Evolutionary conservation across 148 eudicot species (phyloP), one percentile per base, ranked within the genome.

Genomic region (Spergularia bocconei): DNA sequence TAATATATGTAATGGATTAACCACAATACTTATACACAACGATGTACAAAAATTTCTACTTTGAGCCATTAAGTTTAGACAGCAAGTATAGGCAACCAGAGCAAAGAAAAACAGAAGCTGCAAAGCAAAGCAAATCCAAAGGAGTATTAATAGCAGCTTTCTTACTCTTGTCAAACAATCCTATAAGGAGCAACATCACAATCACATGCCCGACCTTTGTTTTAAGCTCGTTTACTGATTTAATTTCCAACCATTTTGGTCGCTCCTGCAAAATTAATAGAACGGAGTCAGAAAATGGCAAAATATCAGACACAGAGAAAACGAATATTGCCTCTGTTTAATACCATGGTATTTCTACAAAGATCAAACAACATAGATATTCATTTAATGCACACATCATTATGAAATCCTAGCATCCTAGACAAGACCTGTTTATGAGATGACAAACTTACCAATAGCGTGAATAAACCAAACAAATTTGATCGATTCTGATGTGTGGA

Each of bases 181-280:
- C 98, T 33, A 95, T 95, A 7, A 95, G 84, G 9, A 95, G 90
- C 72, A 95, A 83, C 97, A 95, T 88, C 82, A 95, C 98, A 44
- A 95, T 95, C 15, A 92, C 98, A 79, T 92, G 98, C 13, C 98
- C 98, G 4, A 95, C 87, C 79, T 95, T 95, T 7, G 98, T 92
- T 77, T 95, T 95, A 81, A 95, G 89, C 88, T 87, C 93, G 53
- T 89, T 89, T 3, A 95, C 85, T 3, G 96, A 82, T 77, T 92
- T 89, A 13, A 95, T 88, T 71, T 90, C 96, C 76, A 95, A 67
- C 98, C 98, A 95, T 77, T 78, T 82, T 5, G 98, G 98, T 41
- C 98, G 85, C 83, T 89, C 92, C 98, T 95, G 92, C 76, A 79
- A 76, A 17, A 66, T 53, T 47, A 59, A 16, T 52, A 4, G 33